Evolutionary conservation across 75 land plant species (phyloP), one percentile per base, ranked within the genome.

Genomic region (Isoetes taiwanensis): DNA sequence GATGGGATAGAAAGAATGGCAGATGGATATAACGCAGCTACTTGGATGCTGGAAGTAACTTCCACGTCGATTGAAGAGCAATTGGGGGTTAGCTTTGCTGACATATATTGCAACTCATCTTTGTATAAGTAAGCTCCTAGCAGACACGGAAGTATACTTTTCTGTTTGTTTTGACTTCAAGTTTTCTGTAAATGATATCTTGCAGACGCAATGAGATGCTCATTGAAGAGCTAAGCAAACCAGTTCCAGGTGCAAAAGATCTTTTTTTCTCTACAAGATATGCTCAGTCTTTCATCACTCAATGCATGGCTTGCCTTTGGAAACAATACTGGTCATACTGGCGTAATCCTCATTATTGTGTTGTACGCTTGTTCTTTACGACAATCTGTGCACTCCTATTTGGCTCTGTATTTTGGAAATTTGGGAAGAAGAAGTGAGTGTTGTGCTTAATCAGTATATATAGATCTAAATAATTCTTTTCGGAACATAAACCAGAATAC

Each of bases 71-170:
- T 41, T 40, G 90, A 85, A 59, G 62, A 42, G 37, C 66, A 41
- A 52, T 57, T 81, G 42, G 74, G 63, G 0, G 1, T 37, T 58
- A 78, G 79, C 43, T 82, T 81, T 59, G 72, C 73, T 28, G 43
- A 64, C 20, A 30, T 43, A 9, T 74, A 69, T 28, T 3, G 12
- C 0, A 35, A 60, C 41, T 74, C 77, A 26, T 14, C 52, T 3
- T 58, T 74, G 1, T 55, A 70, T 58, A 26, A 42, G 73, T 71
- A 54, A 63, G 72, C 11, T 5, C 17, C 17, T 3, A 27, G 1
- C 16, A 37, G 39, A 37, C 11, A 37, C 11, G 14, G 9, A 14
- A 37, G 39, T 37, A 14, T 37, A n/a, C n/a, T n/a, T n/a, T n/a
- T n/a, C n/a, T n/a, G n/a, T n/a, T n/a, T n/a, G n/a, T n/a, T n/a